phyloP scores from a whole-genome alignment of 352 stramenopile genomes.

The Poterioochromonas sp. region DNA sequence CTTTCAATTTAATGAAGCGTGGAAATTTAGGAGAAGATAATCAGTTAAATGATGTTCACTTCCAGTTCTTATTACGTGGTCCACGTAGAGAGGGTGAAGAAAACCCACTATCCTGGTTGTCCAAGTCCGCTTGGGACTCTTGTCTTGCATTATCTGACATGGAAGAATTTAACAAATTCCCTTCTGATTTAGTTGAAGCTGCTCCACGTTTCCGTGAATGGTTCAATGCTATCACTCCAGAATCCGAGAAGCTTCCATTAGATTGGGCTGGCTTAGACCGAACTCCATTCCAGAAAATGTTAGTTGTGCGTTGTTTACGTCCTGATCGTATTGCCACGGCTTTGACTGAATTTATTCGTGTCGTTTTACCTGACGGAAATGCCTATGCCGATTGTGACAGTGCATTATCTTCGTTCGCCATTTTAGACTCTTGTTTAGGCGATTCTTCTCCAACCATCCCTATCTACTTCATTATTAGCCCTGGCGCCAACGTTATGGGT shows the following conservation, averaged over 20 bases:
- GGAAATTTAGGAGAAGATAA: conserved; percentile 62
- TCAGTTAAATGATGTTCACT: conserved; percentile 83
- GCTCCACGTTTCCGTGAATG: conserved; percentile 89
- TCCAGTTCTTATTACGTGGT: conserved; percentile 86
- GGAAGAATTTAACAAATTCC: conserved; percentile 93
- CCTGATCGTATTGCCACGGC: conserved; percentile 75
- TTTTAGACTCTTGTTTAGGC: conserved; percentile 85
- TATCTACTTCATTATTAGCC: conserved; percentile 88
- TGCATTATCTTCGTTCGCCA: conserved; percentile 64
- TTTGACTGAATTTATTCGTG: conserved; percentile 88
- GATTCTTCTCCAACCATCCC: conserved; percentile 87
- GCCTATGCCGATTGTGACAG: conserved; percentile 70
- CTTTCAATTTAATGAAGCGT: conserved; percentile 79
- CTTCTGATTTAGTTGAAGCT: conserved; percentile 85
- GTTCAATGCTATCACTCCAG: conserved; percentile 89
- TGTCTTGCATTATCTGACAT: conserved; percentile 77
- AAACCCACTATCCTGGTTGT: conserved; percentile 77
- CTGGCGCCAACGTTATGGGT: conserved; percentile 82
- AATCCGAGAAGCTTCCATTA: conserved; percentile 89
- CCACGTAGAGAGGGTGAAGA: conserved; percentile 56
- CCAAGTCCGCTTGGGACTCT: conserved; percentile 74
- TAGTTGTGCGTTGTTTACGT: conserved; percentile 82
- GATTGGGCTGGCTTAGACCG: conserved; percentile 90
- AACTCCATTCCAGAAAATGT: conserved; percentile 87
- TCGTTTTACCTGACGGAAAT: conserved; percentile 73